Base-by-base conservation (phyloP, 129 eudicot species). In the Artemisia annua region DNA sequence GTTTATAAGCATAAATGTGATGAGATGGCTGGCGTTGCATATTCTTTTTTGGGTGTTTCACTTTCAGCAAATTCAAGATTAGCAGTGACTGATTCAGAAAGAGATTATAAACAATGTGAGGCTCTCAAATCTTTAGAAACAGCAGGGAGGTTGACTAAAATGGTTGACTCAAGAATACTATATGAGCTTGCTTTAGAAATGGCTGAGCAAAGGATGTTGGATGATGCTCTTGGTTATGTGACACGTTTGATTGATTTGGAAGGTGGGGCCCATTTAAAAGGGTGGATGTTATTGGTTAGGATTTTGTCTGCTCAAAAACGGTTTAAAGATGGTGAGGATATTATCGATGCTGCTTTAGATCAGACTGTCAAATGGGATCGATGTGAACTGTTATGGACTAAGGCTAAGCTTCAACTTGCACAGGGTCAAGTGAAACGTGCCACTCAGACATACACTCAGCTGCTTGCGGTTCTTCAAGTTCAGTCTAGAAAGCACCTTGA, bases 191-290 rank as follows among this genome's bases (percentile, higher is more conserved):
- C 92, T 66, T 84, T 90, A 65, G 92, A 94, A 78, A 71, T 77
- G 73, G 99, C 97, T 9, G 87, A 82, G 73, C 97, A 94, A 68
- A 90, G 99, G 78, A 94, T 84, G 69, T 70, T 94, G 88, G 94
- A 88, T 54, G 79, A 59, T 60, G 96, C 99, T 35, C 83, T 94
- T 67, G 39, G 73, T 68, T 85, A 84, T 59, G 93, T 84, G 28
- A 88, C 73, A 18, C 63, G 56, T 66, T 77, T 80, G 59, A 50
- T 94, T 76, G 30, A 20, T 74, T 76, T 94, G 83, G 97, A 93
- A 81, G 87, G 91, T 4, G 96, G 94, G 28, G 81, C 94, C 17
- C 77, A 74, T 55, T 17, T 84, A 12, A 66, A 74, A 71, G 96
- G 94, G 66, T 88, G 91, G 93, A 10, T 88, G 63, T 68, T 88